Evolutionary conservation across 495 filamentous ascomycete species (phyloP), one percentile per base, ranked within the genome.

Genomic region (Penicillium manginii): DNA sequence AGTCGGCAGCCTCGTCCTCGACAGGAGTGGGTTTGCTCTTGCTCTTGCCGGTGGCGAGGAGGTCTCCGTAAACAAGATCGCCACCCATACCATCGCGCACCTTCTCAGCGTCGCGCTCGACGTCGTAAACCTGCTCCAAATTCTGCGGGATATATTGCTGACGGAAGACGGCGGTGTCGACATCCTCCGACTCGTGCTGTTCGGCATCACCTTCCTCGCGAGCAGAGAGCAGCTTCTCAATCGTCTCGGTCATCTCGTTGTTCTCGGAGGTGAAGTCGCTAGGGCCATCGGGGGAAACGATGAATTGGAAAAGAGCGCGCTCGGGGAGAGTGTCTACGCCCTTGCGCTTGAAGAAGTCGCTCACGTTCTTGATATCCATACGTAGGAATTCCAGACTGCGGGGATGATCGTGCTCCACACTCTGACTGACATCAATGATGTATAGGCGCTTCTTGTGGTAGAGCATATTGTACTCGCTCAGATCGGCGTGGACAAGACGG

Each of bases 341-440:
- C 65, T 96, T 88, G 3, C 89, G 82, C 50, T 85, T 74, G 83
- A 98, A 98, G 76, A 94, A 98, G 67, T 96, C 91, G 43, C 83
- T 86, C 2, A 94, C 84, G 65, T 98, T 98, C 80, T 96, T 97
- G 73, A 98, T 90, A 71, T 98, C 94, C 91, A 96, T 97, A 18
- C 93, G 85, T 57, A 98, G 77, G 71, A 98, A 98, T 69, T 97
- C 92, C 18, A 96, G 79, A 32, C 88, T 91, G 57, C 90, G 81
- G 2, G 94, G 93, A 73, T 98, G 94, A 56, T 98, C 92, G 68
- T 96, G 92, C 77, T 97, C 94, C 26, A 98, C 94, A 65, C 87
- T 91, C 73, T 98, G 94, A 62, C 91, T 96, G 45, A 98, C 94
- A 77, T 98, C 94, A 64, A 98, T 98, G 67, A 98, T 87, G 80